Evolutionary conservation across 2,329 filamentous ascomycete species (phyloP).

Genomic region (Cadophora malorum): DNA sequence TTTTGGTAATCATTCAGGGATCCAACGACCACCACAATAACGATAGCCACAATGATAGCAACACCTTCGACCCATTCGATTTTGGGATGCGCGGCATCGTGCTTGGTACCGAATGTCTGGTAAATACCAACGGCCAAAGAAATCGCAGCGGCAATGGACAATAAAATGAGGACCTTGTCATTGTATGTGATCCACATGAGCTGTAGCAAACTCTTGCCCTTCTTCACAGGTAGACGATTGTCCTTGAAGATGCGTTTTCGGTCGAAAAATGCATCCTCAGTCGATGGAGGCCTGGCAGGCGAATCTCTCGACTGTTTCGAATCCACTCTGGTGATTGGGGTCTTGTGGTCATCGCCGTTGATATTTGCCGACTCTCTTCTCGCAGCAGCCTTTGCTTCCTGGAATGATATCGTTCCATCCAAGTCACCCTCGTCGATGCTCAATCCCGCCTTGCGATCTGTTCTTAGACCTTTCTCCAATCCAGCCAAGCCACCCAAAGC

Average conservation of each 20-base stretch:
- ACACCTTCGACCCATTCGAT: constrained; percentile 86
- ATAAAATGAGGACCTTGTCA: constrained; percentile 77
- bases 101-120: constrained; percentile 66
- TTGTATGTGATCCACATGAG: constrained; percentile 83
- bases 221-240: constrained; percentile 72
- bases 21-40: constrained; percentile 77
- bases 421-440: constrained; percentile 71
- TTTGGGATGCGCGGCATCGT: constrained; percentile 52
- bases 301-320: constrained; percentile 31
- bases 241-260: constrained; percentile 73
- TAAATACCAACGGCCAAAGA: constrained; percentile 78
- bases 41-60: constrained; percentile 77
- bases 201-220: constrained; percentile 71
- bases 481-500: constrained; percentile 76
- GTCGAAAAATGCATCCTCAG: constrained; percentile 56
- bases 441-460: constrained; percentile 68
- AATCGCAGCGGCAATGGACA: constrained; percentile 74
- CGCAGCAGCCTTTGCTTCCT: constrained; percentile 57
- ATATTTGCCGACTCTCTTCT: constrained; percentile 24
- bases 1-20: constrained; percentile 86
- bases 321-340: constrained; percentile 23
- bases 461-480: constrained; percentile 75
- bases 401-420: constrained; percentile 70
- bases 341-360: constrained; percentile 21
- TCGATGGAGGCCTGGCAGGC: constrained; percentile 13